Evolutionary conservation across 495 filamentous ascomycete genomes (phyloP).

Genomic region (Aspergillus campestris): DNA sequence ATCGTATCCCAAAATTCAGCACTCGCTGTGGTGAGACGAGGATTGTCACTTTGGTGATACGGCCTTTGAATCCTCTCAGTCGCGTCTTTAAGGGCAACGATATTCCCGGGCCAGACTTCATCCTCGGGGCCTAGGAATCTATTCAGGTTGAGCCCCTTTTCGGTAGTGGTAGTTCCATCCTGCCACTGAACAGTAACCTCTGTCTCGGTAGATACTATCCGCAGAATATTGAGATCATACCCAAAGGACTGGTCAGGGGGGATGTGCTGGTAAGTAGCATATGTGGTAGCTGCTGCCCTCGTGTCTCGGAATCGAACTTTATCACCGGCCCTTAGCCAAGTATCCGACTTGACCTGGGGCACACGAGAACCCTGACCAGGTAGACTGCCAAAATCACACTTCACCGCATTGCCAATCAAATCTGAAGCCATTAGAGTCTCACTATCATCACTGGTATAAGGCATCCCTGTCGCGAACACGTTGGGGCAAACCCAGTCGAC

Average conservation of each 20-base stretch:
- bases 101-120: constrained; percentile 52
- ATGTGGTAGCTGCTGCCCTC: constrained; percentile 37
- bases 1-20: background rate
- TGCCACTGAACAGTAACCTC: constrained; percentile 51
- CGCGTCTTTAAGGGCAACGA: constrained; percentile 42
- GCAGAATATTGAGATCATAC: constrained; percentile 51
- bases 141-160: constrained; percentile 32
- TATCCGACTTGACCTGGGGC: constrained; percentile 7
- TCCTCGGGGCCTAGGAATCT: constrained; percentile 40
- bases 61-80: constrained; percentile 8
- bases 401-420: constrained; percentile 11
- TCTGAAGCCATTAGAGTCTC: constrained; percentile 13
- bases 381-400: constrained; percentile 20
- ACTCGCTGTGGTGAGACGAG: constrained; percentile 3
- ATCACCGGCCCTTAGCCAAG: constrained; percentile 28
- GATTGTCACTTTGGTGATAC: background rate
- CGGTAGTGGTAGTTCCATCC: constrained; percentile 41
- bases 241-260: constrained; percentile 42
- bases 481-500: constrained; percentile 46
- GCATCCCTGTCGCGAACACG: constrained; percentile 16
- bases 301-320: constrained; percentile 47
- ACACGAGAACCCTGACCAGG: constrained; percentile 11
- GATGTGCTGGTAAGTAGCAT: constrained; percentile 33
- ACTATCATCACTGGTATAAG: background rate
- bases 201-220: constrained; percentile 36